Percentiles rank a stretch among this genome's conserved stretches.
These are phyloP conservation scores for Ustilago bromivora DNA, from an alignment of 1,284 basidiomycete genomes.

Conservation along the genomic window DNA sequence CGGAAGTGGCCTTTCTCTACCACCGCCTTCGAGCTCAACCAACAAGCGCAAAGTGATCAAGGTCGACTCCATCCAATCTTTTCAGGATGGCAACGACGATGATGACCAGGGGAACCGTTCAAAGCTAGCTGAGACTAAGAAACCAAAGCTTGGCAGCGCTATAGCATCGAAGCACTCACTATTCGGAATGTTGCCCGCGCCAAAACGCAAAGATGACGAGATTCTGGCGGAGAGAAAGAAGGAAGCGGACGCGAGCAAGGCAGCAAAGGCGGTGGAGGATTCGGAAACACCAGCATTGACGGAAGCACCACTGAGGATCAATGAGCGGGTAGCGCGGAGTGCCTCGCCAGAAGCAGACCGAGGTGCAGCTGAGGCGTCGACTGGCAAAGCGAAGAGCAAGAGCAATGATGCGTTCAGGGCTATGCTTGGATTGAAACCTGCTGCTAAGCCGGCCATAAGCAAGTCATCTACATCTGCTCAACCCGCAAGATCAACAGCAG, in stretches of 20 bases:
- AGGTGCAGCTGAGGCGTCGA: background rate
- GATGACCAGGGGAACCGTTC: conserved; percentile 7
- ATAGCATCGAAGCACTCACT: conserved; percentile 43
- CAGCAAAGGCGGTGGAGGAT: conserved; percentile 21
- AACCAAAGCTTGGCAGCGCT: conserved; percentile 10
- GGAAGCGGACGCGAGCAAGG: conserved; percentile 37
- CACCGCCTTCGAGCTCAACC: conserved; percentile 19
- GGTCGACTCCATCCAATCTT: conserved; percentile 33
- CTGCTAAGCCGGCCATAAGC: conserved; percentile 23
- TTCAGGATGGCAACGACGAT: conserved; percentile 11
- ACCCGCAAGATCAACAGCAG: background rate
- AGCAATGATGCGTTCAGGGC: conserved; percentile 66
- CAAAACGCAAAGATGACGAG: conserved; percentile 46
- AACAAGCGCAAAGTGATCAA: conserved; percentile 46
- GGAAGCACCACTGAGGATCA: conserved; percentile 13
- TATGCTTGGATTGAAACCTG: conserved; percentile 66
- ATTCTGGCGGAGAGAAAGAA: conserved; percentile 41
- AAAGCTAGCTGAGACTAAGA: conserved; percentile 11
- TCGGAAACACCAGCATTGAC: conserved; percentile 6
- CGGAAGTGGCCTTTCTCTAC: conserved; percentile 21
- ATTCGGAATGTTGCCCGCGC: conserved; percentile 65
- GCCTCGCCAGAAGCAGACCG: background rate
- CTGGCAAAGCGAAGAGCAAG: conserved; percentile 41
- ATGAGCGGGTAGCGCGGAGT: background rate
- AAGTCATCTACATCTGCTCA: conserved; percentile 15